These are phyloP conservation scores for Lyophyllum atratum DNA, from an alignment of 768 basidiomycete genomes.

Conservation along the genomic window DNA sequence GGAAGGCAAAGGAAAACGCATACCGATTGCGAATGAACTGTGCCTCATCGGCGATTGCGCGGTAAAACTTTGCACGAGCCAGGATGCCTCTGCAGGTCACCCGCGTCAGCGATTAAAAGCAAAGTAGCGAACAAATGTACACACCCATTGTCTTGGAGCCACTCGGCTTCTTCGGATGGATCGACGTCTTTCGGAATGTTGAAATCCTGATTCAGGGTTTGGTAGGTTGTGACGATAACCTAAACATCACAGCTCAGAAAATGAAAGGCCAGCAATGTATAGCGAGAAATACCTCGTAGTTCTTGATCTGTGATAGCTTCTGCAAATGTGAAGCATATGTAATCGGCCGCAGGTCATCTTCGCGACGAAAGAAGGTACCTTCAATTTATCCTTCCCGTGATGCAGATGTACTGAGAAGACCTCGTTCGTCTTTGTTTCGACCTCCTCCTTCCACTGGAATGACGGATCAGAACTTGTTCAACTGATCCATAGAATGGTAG, in stretches of 20 bases:
- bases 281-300: constrained; percentile 47
- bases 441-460: constrained; percentile 70
- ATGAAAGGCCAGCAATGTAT: neutral
- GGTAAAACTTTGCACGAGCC: constrained; percentile 62
- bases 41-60: constrained; percentile 78
- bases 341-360: neutral
- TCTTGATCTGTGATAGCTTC: constrained; percentile 48
- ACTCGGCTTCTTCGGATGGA: constrained; percentile 47
- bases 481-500: neutral
- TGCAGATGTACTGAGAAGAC: constrained; percentile 67
- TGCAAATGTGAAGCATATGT: constrained; percentile 10
- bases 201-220: constrained; percentile 67
- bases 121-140: constrained; percentile 4
- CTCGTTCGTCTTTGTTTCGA: constrained; percentile 65
- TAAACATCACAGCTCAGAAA: constrained; percentile 23
- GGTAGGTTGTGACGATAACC: constrained; percentile 79
- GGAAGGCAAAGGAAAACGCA: neutral
- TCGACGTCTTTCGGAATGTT: constrained; percentile 49
- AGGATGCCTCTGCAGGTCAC: constrained; percentile 51
- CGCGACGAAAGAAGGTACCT: constrained; percentile 27
- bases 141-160: constrained; percentile 52
- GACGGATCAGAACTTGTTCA: neutral
- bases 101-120: neutral
- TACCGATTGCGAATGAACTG: constrained; percentile 74
- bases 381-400: constrained; percentile 71